Base-by-base conservation (phyloP, 2,329 filamentous ascomycete genomes). In the Capronia epimyces region DNA sequence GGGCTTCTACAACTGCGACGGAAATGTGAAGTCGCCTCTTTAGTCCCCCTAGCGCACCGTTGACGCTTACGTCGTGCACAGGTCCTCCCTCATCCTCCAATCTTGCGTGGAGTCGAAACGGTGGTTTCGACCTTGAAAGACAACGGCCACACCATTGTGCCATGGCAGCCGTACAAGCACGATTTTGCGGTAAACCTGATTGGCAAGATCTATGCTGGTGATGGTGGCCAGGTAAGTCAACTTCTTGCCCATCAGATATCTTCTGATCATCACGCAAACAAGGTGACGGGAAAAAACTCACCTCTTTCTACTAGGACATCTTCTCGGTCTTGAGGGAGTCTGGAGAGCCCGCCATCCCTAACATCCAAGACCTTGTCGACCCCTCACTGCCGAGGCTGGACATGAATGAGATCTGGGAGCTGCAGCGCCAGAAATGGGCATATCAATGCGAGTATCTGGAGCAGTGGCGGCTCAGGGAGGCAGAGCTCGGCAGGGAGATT, bases 301-400 rank as follows among this genome's bases (percentile, higher is more conserved):
- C 18, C 18, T 41, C 15, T 15, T 21, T 15, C 20, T 6, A 22
- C 18, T 65, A 66, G 20, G 75, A 80, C 58, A 60, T 78, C 2
- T 69, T 71, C 13, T 60, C 66, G 2, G 71, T 76, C 12, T 71
- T 82, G 9, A 66, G 58, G 0, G 67, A 78, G 0, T 79, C 78
- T 0, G 80, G 79, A 1, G 81, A 84, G 58, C 69, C 72, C 1
- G 57, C 71, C 2, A 68, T 74, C 9, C 61, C 69, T 1, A 72
- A 77, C 27, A 61, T 75, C n/a, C 51, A 52, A 22, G 46, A 49
- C 20, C 62, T 66, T 7, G 46, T 62, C 18, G 58, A 62, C 42
- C 57, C 60, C 12, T 50, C 55, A 6, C 46, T 57, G 6, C 46
- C 50, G 18, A 57, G 60, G 34, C 49, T 60, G 1, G 60, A 60